Evolutionary conservation across 140 eudicot genomes (phyloP).

Genomic region (Senecio squalidus): DNA sequence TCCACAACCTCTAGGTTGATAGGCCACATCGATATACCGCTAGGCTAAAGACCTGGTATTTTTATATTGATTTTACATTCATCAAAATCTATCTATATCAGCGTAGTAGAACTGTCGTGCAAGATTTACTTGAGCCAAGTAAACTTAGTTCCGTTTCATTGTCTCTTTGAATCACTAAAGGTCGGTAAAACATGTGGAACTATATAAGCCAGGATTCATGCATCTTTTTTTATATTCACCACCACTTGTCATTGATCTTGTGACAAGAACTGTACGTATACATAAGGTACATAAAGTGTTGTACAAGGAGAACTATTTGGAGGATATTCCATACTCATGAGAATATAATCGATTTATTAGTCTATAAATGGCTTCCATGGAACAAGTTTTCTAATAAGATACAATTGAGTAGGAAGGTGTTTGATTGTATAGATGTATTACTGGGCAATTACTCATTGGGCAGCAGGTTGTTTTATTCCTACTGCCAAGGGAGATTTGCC

Average conservation of each 20-base stretch:
- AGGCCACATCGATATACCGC: no score
- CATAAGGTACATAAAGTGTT: conserved; percentile 1
- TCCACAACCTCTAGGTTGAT: no score
- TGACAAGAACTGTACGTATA: neutral
- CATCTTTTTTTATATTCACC: neutral
- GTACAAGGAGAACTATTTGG: conserved; percentile 8
- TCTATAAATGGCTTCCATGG: conserved; percentile 22
- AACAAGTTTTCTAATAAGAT: neutral
- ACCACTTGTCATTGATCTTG: neutral
- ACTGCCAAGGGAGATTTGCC: conserved; percentile 41
- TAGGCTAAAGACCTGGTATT: no score
- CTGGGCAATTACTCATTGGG: conserved; percentile 31
- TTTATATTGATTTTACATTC: neutral
- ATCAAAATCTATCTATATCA: conserved; percentile 1
- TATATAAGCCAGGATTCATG: conserved; percentile 5
- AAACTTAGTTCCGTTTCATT: neutral
- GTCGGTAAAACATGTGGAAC: conserved; percentile 16
- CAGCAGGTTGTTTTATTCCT: conserved; percentile 10
- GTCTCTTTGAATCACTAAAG: conserved; percentile 30
- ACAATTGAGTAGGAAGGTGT: neutral
- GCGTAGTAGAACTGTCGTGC: neutral
- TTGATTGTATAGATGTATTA: conserved; percentile 24
- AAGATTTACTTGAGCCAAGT: conserved; percentile 13
- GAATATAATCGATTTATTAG: conserved; percentile 5
- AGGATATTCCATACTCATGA: conserved; percentile 27